Conservation (phyloP, 441 rosid genomes). For the Corymbia citriodora region DNA sequence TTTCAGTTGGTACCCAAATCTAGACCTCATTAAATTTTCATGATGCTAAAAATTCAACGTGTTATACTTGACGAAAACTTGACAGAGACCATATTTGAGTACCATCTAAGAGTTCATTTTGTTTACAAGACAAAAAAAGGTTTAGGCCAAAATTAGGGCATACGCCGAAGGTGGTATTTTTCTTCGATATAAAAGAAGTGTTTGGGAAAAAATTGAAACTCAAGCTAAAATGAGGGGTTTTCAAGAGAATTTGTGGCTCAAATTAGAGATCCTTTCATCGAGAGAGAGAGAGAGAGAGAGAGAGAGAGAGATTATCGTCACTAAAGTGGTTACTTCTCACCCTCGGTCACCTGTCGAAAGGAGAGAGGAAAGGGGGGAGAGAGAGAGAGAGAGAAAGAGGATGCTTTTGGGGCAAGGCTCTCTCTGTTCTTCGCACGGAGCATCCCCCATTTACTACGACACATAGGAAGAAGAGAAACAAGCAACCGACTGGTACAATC, state of each 20-base stretch:
- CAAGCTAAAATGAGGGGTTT: not conserved
- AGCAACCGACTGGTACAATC: not conserved
- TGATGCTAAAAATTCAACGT: not conserved
- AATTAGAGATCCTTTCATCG: not conserved
- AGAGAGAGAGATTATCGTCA: not conserved
- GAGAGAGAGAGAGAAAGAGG: not conserved
- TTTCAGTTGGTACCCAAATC: not conserved
- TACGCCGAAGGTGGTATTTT: not conserved
- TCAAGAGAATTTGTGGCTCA: not conserved
- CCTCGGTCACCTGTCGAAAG: not conserved
- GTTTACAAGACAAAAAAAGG: not conserved
- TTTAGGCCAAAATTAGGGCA: not conserved
- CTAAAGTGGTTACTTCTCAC: not conserved
- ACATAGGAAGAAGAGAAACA: not conserved
- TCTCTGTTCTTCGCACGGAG: not conserved
- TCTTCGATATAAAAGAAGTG: no score
- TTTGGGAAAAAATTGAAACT: not conserved
- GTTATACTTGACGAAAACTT: not conserved
- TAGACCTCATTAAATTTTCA: not conserved
- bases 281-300: not conserved
- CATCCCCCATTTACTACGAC: not conserved
- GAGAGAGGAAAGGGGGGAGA: not conserved
- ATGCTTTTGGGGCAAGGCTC: not conserved
- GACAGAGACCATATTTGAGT: not conserved
- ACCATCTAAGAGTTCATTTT: not conserved